phyloP scores from a whole-genome alignment of 148 eudicot species.

The Camellia lanceoleosa region DNA sequence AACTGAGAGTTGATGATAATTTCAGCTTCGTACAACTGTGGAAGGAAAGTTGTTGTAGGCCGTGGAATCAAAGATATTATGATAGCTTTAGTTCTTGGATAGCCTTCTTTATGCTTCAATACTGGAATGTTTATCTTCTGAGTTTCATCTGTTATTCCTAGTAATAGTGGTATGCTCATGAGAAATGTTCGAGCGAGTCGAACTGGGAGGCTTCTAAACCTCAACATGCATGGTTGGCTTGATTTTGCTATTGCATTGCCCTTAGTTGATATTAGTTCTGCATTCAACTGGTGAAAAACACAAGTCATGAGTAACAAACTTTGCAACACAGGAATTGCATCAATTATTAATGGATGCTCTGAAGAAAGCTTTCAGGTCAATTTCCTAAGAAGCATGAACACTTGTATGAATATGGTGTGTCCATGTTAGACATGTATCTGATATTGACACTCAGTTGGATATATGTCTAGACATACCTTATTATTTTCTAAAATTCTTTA shows the following conservation, averaged over 20 bases:
- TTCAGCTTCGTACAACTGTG: constrained; percentile 66
- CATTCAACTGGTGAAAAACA: constrained; percentile 40
- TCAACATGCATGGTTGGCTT: constrained; percentile 72
- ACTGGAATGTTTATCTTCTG: constrained; percentile 44
- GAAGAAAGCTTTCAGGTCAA: too few species aligned
- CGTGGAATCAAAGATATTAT: constrained; percentile 53
- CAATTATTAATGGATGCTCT: too few species aligned
- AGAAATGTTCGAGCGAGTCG: constrained; percentile 45
- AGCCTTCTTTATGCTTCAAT: constrained; percentile 50
- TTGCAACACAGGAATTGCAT: not conserved
- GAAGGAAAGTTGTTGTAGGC: constrained; percentile 46
- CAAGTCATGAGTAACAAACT: not conserved
- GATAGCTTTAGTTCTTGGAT: constrained; percentile 38
- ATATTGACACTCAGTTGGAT: too few species aligned
- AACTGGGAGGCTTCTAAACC: constrained; percentile 58
- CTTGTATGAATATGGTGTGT: too few species aligned
- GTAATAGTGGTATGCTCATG: constrained; percentile 55
- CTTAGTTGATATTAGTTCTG: constrained; percentile 47
- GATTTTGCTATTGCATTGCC: constrained; percentile 46
- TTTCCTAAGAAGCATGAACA: too few species aligned
- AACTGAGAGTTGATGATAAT: constrained; percentile 55
- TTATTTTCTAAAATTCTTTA: too few species aligned
- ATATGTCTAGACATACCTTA: too few species aligned
- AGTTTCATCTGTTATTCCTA: constrained; percentile 63
- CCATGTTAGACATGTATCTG: too few species aligned